A percentile compares a stretch with the other conserved stretches of the same genome.
Conservation (phyloP, 2,329 filamentous ascomycete species). For the Rhynchosporium agropyri region DNA sequence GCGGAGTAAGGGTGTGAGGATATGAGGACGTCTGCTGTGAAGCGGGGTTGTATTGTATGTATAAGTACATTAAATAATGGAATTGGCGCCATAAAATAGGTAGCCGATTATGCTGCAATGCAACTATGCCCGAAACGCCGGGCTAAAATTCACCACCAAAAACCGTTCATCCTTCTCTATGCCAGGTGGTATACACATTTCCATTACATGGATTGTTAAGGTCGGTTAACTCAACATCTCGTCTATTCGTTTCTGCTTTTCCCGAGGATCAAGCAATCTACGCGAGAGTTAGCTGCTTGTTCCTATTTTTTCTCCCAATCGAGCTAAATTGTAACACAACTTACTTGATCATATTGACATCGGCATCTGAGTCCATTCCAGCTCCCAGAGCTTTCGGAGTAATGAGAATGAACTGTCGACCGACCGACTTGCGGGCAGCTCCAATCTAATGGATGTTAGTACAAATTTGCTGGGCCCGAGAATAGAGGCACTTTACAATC, state of each 20-base stretch:
- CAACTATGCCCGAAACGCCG: conserved; percentile 8
- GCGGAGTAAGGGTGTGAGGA: conserved; percentile 82
- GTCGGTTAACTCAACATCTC: conserved; percentile 30
- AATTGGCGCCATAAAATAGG: not conserved
- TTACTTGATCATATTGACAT: conserved; percentile 79
- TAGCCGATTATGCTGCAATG: not conserved
- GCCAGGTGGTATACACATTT: not conserved
- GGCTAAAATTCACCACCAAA: not conserved
- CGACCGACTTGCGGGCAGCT: conserved; percentile 82
- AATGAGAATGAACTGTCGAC: conserved; percentile 93
- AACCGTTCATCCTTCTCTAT: not conserved
- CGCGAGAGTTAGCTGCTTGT: conserved; percentile 14
- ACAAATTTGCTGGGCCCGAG: conserved; percentile 19
- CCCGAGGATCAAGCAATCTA: conserved; percentile 62
- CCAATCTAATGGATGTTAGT: conserved; percentile 60
- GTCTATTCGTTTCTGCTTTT: conserved; percentile 42
- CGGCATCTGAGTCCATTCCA: conserved; percentile 58
- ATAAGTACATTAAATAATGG: conserved; percentile 4
- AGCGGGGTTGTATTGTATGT: conserved; percentile 14
- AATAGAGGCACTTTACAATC: conserved; percentile 63
- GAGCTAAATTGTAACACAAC: conserved; percentile 31
- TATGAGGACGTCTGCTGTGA: conserved; percentile 45
- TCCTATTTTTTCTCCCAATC: not conserved
- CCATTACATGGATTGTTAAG: not conserved
- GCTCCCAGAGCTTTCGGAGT: conserved; percentile 82